phyloP scores from a whole-genome alignment of 176 grass and related monocot species.

The Chrysopogon serrulatus region DNA sequence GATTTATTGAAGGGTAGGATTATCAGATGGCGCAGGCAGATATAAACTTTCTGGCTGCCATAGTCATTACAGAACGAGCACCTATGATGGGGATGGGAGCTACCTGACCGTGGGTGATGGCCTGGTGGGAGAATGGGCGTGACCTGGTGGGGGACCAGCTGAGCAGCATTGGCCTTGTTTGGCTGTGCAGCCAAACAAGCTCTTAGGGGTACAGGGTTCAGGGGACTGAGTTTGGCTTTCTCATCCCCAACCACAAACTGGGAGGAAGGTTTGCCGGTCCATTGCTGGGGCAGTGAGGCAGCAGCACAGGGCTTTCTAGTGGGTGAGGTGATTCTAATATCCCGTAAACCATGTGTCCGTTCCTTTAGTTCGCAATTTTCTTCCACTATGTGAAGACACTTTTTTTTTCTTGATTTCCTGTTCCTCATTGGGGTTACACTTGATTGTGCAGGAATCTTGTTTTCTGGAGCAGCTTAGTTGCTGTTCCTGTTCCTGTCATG shows the following conservation, averaged over 20 bases:
- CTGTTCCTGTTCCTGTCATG: conserved; percentile 28
- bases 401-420: not conserved
- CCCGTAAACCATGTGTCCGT: not conserved
- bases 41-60: not conserved
- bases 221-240: too few relatives aligned
- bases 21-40: not conserved
- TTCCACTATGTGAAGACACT: not conserved
- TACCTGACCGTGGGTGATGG: not conserved
- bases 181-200: too few relatives aligned
- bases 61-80: not conserved
- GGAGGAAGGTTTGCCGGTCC: not conserved
- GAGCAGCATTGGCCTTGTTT: too few relatives aligned
- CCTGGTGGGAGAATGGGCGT: too few relatives aligned
- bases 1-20: not conserved
- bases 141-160: not conserved
- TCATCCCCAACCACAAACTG: too few relatives aligned
- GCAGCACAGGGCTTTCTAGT: not conserved
- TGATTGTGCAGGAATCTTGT: conserved; percentile 34
- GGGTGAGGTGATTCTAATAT: not conserved
- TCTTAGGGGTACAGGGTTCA: too few relatives aligned
- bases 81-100: not conserved
- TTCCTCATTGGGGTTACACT: not conserved
- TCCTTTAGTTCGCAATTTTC: not conserved
- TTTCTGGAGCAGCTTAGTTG: conserved; percentile 1
- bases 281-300: not conserved